These are phyloP conservation scores for Trebouxia gelatinosa DNA, from an alignment of 163 green algal species.

Conservation along the genomic window DNA sequence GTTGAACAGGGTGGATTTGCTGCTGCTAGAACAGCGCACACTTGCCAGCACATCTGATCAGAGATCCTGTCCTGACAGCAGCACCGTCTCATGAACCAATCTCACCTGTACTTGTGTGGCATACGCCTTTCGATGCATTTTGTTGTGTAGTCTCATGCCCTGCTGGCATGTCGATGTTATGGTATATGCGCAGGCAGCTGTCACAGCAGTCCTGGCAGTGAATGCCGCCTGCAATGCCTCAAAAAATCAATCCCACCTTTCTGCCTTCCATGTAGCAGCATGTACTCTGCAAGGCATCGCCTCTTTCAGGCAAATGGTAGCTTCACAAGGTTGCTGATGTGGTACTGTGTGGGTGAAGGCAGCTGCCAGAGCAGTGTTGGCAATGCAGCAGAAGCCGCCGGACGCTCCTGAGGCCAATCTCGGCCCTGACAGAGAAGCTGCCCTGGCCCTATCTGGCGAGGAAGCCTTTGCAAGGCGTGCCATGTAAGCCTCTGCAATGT, in stretches of 20 bases:
- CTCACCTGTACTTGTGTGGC: too few relatives aligned
- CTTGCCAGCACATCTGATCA: too few relatives aligned
- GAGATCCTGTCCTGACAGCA: too few relatives aligned
- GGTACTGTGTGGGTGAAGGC: conserved; percentile 64
- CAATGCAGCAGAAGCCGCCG: conserved; percentile 11
- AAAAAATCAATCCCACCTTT: neutral
- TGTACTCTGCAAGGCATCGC: neutral
- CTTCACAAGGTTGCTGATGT: conserved; percentile 35
- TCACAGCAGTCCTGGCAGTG: neutral
- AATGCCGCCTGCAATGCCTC: neutral
- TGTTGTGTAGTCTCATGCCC: too few relatives aligned
- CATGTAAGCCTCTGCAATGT: conserved; percentile 45
- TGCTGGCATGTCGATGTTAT: too few relatives aligned
- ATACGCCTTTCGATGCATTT: too few relatives aligned
- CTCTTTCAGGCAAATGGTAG: neutral
- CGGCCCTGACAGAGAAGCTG: conserved; percentile 17
- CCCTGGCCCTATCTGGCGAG: conserved; percentile 34
- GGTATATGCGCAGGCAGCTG: too few relatives aligned
- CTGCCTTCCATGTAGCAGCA: too few relatives aligned
- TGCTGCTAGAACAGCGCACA: too few relatives aligned
- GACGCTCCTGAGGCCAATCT: neutral
- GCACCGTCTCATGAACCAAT: too few relatives aligned
- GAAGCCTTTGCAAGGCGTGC: conserved; percentile 33
- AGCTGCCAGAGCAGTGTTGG: conserved; percentile 32
- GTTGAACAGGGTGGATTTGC: too few relatives aligned